phyloP scores from a whole-genome alignment of 164 flowering plant species.

The Dillenia turbinata region DNA sequence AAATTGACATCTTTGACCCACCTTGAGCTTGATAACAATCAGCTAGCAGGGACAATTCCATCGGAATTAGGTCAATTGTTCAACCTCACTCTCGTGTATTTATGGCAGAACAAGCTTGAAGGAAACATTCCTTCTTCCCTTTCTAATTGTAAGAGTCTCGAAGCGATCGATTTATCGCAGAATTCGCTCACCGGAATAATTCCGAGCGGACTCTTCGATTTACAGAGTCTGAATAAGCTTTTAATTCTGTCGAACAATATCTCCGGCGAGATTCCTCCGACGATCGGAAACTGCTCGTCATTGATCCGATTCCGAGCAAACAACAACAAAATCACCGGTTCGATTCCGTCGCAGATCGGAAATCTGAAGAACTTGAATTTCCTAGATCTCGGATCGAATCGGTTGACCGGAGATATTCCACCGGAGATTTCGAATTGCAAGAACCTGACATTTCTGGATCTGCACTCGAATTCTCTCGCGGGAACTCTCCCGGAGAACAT shows the following conservation, averaged over 20 bases:
- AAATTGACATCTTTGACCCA: constrained; percentile 48
- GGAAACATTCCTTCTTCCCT: constrained; percentile 60
- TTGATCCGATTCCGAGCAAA: constrained; percentile 61
- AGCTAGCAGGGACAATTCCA: constrained; percentile 64
- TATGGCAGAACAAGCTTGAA: constrained; percentile 73
- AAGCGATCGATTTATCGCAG: constrained; percentile 64
- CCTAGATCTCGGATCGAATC: constrained; percentile 61
- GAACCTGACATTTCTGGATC: constrained; percentile 67
- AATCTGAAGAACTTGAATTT: constrained; percentile 50
- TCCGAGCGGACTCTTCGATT: constrained; percentile 59
- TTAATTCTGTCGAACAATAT: constrained; percentile 67
- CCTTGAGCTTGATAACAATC: constrained; percentile 83
- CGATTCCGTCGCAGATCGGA: constrained; percentile 61
- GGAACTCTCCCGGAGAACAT: constrained; percentile 53
- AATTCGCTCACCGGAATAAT: constrained; percentile 56
- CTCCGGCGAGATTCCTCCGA: constrained; percentile 59
- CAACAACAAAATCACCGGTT: constrained; percentile 55
- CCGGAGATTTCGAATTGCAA: constrained; percentile 56
- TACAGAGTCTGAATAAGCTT: constrained; percentile 55
- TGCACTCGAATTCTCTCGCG: constrained; percentile 57
- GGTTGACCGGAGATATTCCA: constrained; percentile 53
- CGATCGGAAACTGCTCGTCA: constrained; percentile 60
- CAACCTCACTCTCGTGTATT: constrained; percentile 47
- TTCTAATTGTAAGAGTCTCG: constrained; percentile 43
- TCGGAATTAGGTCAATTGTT: constrained; percentile 41